Base-by-base conservation (phyloP, 1,284 basidiomycete genomes). In the Heterobasidion annosum region DNA sequence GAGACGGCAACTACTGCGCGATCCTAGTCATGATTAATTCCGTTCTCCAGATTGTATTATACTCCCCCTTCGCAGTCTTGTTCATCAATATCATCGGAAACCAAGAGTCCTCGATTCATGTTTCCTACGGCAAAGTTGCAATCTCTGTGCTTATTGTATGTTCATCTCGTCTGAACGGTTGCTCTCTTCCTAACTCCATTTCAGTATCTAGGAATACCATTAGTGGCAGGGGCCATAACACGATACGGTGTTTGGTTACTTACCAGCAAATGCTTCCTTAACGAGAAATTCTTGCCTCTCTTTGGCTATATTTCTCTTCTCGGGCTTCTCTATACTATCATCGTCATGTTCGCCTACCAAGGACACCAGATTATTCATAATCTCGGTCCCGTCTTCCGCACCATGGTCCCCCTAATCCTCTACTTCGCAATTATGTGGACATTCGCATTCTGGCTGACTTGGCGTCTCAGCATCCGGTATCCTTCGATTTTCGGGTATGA, bases 371-470 rank as follows among this genome's bases (percentile, higher is more conserved):
- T 88, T 59, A 64, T 85, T 1, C 74, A 77, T 59, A 83, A 88
- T 64, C 73, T 91, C 50, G 82, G 87, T 0, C 76, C 78, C 4
- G 85, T 90, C 1, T 90, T 91, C 68, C 78, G 89, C 10, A 81
- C 88, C 0, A 82, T 89, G 59, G 90, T 92, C 1, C 91, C 91
- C 0, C 78, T 92, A 68, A 71, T 88, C 34, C 68, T 88, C 37
- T 93, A 93, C 70, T 93, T 93, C 65, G 60, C 78, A 25, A 69
- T 92, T 65, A 89, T 92, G 81, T 93, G 88, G 88, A 73, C 73
- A 2, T 67, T 72, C 1, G 78, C 83, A 0, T 91, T 91, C 60
- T 68, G 66, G 37, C 62, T 82, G 13, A 68, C 89, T 15, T 82
- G 74, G 64, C 74, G 69, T 58, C 69, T 87, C 16, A 64, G 66